Base-by-base conservation (phyloP, 1,284 basidiomycete species). In the Heterobasidion parviporum region DNA sequence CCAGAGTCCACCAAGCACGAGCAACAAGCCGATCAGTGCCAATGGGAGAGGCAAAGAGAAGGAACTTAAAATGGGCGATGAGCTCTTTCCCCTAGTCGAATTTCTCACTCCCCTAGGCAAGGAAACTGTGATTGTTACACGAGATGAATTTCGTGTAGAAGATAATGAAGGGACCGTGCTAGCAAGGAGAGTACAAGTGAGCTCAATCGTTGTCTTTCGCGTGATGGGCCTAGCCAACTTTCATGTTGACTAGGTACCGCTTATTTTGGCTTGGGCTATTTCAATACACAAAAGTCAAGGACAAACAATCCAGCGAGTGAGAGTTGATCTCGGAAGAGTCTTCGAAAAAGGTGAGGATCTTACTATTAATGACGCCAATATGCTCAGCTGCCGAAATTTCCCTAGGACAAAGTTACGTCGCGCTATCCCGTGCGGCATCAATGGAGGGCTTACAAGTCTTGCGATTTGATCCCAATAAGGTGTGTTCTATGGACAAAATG, bases 251-350 rank as follows among this genome's bases (percentile, higher is more conserved):
- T 33, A 81, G 88, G 69, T 94, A 1, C 92, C 90, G 0, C 72
- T 95, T 36, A 92, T 94, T 57, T 78, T 94, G n/a, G 82, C 91
- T 0, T 94, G 91, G 92, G 92, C 92, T 0, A 91, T 93, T 86
- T 93, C 90, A 54, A 97, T 97, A 54, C 94, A 98, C 70, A 97
- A 98, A 70, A 89, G 89, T 36, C 94, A 95, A 68, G 92, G 92
- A 2, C 92, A 94, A 70, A 95, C 90, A 0, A 75, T 96, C 16
- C 87, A 93, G 55, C 79, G 89, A 20, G 91, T 96, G 54, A 92
- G 86, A 68, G 83, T 93, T 45, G 90, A 93, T 65, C 72, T 93
- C 26, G 81, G 79, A 3, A 83, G 81, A 61, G 85, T 92, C 2
- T 94, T 98, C 63, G 94, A 97, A 72, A 95, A 94, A 70, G 93